Percentiles rank a stretch among this genome's conserved stretches.
Evolutionary conservation across 257 asterid species (phyloP).

Genomic region (Primulina eburnea): DNA sequence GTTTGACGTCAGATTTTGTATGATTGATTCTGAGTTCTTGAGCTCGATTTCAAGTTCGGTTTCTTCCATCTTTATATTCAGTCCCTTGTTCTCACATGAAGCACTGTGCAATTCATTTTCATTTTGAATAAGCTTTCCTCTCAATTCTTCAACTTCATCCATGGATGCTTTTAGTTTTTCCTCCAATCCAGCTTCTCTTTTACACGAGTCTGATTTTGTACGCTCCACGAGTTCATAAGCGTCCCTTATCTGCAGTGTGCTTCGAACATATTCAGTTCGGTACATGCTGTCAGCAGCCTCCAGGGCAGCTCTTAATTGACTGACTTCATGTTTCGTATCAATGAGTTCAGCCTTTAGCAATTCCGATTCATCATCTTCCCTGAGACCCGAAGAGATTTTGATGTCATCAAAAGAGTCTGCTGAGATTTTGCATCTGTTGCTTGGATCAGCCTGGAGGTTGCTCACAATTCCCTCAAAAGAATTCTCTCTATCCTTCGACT

Average conservation of each 20-base stretch:
- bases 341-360: constrained; percentile 34
- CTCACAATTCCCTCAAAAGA: constrained; percentile 56
- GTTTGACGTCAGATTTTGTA: constrained; percentile 43
- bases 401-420: constrained; percentile 21
- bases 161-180: constrained; percentile 37
- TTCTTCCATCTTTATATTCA: constrained; percentile 28
- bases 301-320: constrained; percentile 49
- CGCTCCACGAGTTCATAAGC: constrained; percentile 65
- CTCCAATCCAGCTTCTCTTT: constrained; percentile 57
- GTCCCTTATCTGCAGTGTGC: constrained; percentile 57
- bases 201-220: constrained; percentile 39
- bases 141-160: constrained; percentile 50
- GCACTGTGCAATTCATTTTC: constrained; percentile 34
- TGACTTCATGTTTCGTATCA: constrained; percentile 40
- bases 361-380: constrained; percentile 23
- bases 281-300: constrained; percentile 70
- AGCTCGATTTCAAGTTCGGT: constrained; percentile 32
- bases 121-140: constrained; percentile 33
- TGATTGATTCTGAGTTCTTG: constrained; percentile 32
- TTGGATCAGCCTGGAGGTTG: constrained; percentile 44
- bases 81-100: constrained; percentile 26
- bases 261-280: constrained; percentile 54
- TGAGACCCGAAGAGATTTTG: constrained; percentile 15
- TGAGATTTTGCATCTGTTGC: constrained; percentile 13
- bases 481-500: constrained; percentile 43